Percentiles rank a stretch among this genome's conserved stretches.
Evolutionary conservation across 148 eudicot genomes (phyloP).

Genomic region (Nepenthes mirabilis): DNA sequence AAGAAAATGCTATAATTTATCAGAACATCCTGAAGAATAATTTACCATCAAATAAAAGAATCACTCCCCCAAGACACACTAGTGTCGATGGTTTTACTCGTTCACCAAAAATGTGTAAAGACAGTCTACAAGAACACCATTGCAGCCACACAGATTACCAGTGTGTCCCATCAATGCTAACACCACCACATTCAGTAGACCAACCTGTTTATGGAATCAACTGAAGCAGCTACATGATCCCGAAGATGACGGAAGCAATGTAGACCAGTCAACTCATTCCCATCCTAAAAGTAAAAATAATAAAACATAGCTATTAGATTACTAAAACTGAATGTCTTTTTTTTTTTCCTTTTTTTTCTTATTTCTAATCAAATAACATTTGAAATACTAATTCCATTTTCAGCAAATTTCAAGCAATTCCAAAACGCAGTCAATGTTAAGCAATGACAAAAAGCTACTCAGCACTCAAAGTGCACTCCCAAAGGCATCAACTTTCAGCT

Average conservation of each 20-base stretch:
- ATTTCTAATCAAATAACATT: neutral
- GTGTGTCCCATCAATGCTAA: neutral
- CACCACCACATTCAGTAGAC: conserved; percentile 14
- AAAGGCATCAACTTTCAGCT: too few relatives aligned
- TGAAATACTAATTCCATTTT: too few relatives aligned
- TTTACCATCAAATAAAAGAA: too few relatives aligned
- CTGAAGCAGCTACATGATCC: conserved; percentile 64
- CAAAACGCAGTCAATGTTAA: too few relatives aligned
- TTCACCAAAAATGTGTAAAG: too few relatives aligned
- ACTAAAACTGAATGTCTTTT: neutral
- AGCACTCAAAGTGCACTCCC: too few relatives aligned
- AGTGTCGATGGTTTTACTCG: too few relatives aligned
- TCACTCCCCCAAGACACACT: too few relatives aligned
- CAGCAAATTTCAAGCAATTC: too few relatives aligned
- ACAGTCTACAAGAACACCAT: neutral
- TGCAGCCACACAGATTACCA: neutral
- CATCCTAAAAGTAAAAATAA: conserved; percentile 34
- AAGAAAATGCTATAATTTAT: too few relatives aligned
- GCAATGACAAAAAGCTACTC: too few relatives aligned
- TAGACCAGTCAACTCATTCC: conserved; percentile 85
- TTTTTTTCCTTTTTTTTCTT: neutral
- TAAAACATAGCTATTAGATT: neutral
- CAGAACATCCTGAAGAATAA: too few relatives aligned
- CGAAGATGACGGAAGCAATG: conserved; percentile 98
- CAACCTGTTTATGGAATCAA: conserved; percentile 85